Evolutionary conservation across 2,329 filamentous ascomycete genomes (phyloP), one percentile per base, ranked within the genome.

Genomic region (Colletotrichum sp.): DNA sequence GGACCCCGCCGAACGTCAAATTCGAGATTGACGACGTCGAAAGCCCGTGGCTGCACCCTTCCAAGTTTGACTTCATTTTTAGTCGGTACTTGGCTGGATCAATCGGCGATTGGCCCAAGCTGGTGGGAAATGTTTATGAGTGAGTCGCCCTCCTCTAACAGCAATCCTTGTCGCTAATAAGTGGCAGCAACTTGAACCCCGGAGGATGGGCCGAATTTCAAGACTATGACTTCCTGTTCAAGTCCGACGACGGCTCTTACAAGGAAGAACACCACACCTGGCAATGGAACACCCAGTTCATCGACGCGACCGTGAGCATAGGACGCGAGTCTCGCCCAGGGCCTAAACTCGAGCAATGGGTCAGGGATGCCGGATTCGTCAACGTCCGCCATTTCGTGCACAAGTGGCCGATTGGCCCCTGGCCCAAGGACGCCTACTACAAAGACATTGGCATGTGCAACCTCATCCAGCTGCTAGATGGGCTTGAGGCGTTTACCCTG

Each of bases 21-120:
- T 94, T 94, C 78, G 87, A 92, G 73, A 89, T 94, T 34, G 92
- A 94, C 81, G 92, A 94, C 80, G 89, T 90, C 32, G 91, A 92
- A 80, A 86, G 89, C 26, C 77, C 81, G 8, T 87, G 86, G 85
- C 82, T 85, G 78, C 84, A 83, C 80, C 10, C 57, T n/a, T 78
- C 82, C 52, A 79, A 80, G 69, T 84, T 84, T 66, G 81, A 83
- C 74, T 84, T 80, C 71, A 81, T 86, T 78, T 83, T 84, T 21
- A 72, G 68, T 57, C 68, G 76, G 8, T 72, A 76, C 28, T 52
- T 77, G 69, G 65, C 69, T 5, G 68, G 59, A 1, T 24, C 63
- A 3, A 70, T 76, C 3, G 18, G 39, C 12, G 24, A 76, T 8
- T 76, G 60, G 65, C 71, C 71, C 2, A 66, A 57, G 34, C 52